phyloP scores from a whole-genome alignment of 495 filamentous ascomycete species.

The Melanomma pulvis-pyrius region DNA sequence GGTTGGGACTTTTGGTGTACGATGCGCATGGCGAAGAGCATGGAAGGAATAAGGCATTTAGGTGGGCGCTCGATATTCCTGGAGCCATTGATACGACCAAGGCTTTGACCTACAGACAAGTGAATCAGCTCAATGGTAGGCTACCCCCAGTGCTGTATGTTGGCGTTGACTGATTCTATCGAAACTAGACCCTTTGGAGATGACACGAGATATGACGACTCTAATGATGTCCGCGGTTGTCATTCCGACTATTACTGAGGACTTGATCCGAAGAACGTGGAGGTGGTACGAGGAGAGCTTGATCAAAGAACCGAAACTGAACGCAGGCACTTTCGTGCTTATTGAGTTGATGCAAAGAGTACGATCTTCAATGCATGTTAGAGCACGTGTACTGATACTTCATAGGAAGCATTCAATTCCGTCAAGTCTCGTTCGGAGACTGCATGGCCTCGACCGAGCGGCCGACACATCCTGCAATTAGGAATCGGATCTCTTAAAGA shows the following conservation, averaged over 20 bases:
- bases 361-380: background rate
- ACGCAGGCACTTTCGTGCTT: slow-evolving; percentile 36
- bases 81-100: slow-evolving; percentile 31
- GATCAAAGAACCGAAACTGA: slow-evolving; percentile 18
- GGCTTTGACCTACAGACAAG: slow-evolving; percentile 27
- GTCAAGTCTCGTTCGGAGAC: slow-evolving; percentile 28
- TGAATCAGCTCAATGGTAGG: slow-evolving; percentile 33
- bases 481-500: slow-evolving; percentile 22
- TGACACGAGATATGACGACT: slow-evolving; percentile 29
- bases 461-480: slow-evolving; percentile 40
- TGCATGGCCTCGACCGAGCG: slow-evolving; percentile 36
- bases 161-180: background rate
- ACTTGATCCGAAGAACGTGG: slow-evolving; percentile 33
- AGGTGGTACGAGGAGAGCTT: slow-evolving; percentile 41
- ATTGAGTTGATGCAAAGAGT: slow-evolving; percentile 44
- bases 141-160: background rate
- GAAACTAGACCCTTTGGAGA: slow-evolving; percentile 17
- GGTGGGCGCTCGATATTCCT: slow-evolving; percentile 40
- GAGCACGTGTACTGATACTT: too few relatives aligned
- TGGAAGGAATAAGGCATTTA: slow-evolving; percentile 35
- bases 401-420: slow-evolving; percentile 36
- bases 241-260: slow-evolving; percentile 34
- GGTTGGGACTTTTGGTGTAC: slow-evolving; percentile 35
- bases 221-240: slow-evolving; percentile 35
- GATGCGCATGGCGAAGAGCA: slow-evolving; percentile 43